Percentiles rank a stretch among this genome's conserved stretches.
Conservation (phyloP, 2,329 filamentous ascomycete species). For the Penicillium capsulatum region DNA sequence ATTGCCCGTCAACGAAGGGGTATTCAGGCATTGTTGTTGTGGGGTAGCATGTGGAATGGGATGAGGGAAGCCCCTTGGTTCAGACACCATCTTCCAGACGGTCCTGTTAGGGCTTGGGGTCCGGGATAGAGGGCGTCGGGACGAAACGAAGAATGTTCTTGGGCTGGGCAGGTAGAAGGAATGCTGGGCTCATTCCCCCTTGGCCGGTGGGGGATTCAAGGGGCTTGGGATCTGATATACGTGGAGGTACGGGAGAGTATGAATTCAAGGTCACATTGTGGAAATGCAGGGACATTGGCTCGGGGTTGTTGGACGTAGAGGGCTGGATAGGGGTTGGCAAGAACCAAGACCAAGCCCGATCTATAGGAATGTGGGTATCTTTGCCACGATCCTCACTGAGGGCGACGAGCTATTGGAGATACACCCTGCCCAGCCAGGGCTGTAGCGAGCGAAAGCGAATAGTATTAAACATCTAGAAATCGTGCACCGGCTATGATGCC, state of each 20-base stretch:
- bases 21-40: conserved; percentile 15
- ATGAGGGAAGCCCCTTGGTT: conserved; percentile 5
- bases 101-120: no score
- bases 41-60: conserved; percentile 20
- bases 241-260: neutral
- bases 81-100: no score
- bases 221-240: neutral
- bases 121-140: neutral
- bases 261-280: neutral
- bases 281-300: neutral
- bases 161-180: conserved; percentile 11
- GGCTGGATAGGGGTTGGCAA: no score
- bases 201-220: conserved; percentile 6
- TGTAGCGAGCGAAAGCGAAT: conserved; percentile 9
- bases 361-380: no score
- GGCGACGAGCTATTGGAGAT: no score
- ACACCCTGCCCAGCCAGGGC: conserved; percentile 5
- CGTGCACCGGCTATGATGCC: conserved; percentile 16
- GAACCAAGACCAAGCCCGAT: no score
- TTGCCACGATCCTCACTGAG: no score
- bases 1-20: conserved; percentile 13
- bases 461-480: conserved; percentile 26
- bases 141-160: conserved; percentile 12
- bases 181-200: conserved; percentile 20
- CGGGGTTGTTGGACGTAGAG: no score